Percentiles rank a stretch among this genome's conserved stretches.
Conservation (phyloP, 495 filamentous ascomycete genomes). For the Glonium stellatum region DNA sequence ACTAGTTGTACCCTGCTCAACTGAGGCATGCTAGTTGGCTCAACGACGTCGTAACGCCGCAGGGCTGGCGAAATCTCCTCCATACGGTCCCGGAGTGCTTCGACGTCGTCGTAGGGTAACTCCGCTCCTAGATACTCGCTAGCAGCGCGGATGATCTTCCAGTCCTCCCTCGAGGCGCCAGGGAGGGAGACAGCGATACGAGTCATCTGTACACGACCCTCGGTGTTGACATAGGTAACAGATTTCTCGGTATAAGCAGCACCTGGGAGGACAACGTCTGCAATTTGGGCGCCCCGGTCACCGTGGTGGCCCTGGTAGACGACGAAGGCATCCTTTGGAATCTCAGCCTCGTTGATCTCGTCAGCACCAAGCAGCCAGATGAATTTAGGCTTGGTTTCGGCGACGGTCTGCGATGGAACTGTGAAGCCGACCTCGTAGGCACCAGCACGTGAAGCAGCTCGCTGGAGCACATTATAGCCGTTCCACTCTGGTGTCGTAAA, state of each 20-base stretch:
- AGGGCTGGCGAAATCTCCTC: constrained; percentile 86
- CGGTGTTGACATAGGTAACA: constrained; percentile 96
- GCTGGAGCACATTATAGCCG: constrained; percentile 93
- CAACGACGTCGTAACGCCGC: constrained; percentile 82
- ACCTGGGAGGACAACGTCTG: constrained; percentile 88
- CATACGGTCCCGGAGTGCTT: constrained; percentile 83
- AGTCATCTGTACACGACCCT: constrained; percentile 89
- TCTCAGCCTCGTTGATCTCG: constrained; percentile 69
- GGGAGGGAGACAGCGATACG: constrained; percentile 77
- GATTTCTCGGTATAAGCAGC: constrained; percentile 95
- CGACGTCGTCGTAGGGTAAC: constrained; percentile 88
- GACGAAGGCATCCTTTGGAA: constrained; percentile 91
- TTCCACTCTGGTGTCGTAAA: constrained; percentile 91
- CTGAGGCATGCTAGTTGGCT: constrained; percentile 60
- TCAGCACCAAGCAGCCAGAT: constrained; percentile 96
- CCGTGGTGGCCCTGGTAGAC: constrained; percentile 98
- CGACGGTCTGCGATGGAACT: constrained; percentile 66
- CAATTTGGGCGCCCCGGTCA: constrained; percentile 83
- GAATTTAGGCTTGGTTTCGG: constrained; percentile 81
- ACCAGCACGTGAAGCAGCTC: constrained; percentile 80
- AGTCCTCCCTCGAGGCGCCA: constrained; percentile 88
- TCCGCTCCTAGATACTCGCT: constrained; percentile 85
- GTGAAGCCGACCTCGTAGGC: constrained; percentile 96
- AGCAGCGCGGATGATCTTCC: constrained; percentile 92
- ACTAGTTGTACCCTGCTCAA: constrained; percentile 87